A percentile compares a stretch with the other conserved stretches of the same genome.
Evolutionary conservation across 139 green algal species (phyloP).

Genomic region (Chlamydomonas incerta): DNA sequence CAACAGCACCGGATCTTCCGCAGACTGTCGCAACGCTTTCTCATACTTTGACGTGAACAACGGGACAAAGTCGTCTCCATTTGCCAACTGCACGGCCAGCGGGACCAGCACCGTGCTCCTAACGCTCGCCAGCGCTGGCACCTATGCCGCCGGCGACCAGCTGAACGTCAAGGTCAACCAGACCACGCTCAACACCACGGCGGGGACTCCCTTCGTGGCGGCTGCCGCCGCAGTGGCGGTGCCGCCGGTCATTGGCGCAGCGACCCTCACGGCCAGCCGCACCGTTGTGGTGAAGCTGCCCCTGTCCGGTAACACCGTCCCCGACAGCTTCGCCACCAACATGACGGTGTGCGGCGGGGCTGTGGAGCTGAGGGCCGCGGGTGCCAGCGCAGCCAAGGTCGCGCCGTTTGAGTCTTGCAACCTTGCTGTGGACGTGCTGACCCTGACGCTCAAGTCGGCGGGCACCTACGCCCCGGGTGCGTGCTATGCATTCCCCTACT

Average conservation of each 20-base stretch:
- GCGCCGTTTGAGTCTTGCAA: background rate
- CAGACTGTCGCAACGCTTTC: too few species aligned
- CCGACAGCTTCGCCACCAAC: background rate
- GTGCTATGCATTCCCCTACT: too few species aligned
- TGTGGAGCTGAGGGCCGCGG: background rate
- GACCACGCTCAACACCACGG: background rate
- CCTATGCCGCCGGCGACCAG: background rate
- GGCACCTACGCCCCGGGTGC: too few species aligned
- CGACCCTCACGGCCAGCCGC: background rate
- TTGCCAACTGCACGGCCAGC: too few species aligned
- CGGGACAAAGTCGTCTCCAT: too few species aligned
- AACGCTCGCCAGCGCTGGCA: too few species aligned
- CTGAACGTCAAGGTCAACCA: background rate
- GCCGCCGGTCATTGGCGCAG: background rate
- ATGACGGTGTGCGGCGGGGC: background rate
- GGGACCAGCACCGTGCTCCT: too few species aligned
- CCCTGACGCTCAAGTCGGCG: background rate
- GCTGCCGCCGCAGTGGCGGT: background rate
- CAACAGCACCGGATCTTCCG: too few species aligned
- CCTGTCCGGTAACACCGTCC: too few species aligned
- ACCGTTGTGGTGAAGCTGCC: background rate
- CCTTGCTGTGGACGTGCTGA: background rate
- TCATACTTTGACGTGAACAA: too few species aligned
- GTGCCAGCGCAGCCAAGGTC: background rate
- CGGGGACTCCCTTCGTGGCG: background rate